These are phyloP conservation scores for Gentiana macrophylla DNA, from an alignment of 257 asterid species.

Conservation along the genomic window DNA sequence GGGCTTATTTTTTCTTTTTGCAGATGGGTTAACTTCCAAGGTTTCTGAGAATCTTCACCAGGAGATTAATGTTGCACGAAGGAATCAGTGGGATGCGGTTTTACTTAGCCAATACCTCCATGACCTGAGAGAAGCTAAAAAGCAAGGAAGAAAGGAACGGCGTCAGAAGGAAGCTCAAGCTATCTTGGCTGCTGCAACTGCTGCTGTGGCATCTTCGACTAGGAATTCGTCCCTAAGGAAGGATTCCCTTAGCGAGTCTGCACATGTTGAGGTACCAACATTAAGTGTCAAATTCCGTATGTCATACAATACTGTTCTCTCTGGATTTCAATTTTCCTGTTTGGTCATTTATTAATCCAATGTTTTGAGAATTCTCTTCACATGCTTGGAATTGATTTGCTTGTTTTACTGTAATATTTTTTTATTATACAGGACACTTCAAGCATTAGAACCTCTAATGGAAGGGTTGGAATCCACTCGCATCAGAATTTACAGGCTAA, in stretches of 20 bases:
- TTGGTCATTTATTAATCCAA: too few species aligned
- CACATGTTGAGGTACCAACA: constrained; percentile 42
- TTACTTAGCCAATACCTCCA: constrained; percentile 65
- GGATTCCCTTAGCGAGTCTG: constrained; percentile 63
- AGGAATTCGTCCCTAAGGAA: constrained; percentile 74
- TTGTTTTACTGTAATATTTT: not conserved
- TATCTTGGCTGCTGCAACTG: constrained; percentile 96
- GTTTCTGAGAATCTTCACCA: constrained; percentile 56
- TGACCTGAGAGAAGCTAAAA: constrained; percentile 80
- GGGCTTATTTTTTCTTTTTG: constrained; percentile 7
- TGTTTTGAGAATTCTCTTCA: too few species aligned
- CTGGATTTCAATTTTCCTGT: too few species aligned
- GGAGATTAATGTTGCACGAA: constrained; percentile 58
- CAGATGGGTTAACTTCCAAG: constrained; percentile 73
- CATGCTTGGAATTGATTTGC: not conserved
- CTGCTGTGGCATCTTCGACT: constrained; percentile 97
- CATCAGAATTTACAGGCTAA: constrained; percentile 53
- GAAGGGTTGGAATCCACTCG: constrained; percentile 32
- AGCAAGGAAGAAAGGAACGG: constrained; percentile 90
- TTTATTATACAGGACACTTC: constrained; percentile 33
- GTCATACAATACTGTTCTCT: too few species aligned
- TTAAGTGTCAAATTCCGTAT: too few species aligned
- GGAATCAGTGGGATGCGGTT: constrained; percentile 76
- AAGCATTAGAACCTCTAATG: constrained; percentile 35
- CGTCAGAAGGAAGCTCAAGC: constrained; percentile 97